These are phyloP conservation scores for Pleurozium schreberi DNA, from an alignment of 225 moss, liverwort and hornwort genomes.

Conservation along the genomic window DNA sequence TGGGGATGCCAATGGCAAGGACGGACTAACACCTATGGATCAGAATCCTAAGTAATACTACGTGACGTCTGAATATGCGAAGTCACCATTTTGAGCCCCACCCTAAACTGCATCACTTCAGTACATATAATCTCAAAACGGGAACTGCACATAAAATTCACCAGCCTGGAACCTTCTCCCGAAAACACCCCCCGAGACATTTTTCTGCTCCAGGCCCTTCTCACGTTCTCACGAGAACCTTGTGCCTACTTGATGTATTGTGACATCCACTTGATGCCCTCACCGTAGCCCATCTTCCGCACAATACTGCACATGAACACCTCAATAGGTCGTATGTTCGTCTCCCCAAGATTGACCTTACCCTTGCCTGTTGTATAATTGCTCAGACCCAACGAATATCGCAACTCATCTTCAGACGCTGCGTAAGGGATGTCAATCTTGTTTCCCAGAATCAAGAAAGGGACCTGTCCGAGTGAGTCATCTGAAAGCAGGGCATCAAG, in stretches of 20 bases:
- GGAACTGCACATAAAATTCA: constrained; percentile 4
- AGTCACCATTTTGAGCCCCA: not conserved
- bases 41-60: constrained; percentile 22
- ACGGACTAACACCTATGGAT: constrained; percentile 12
- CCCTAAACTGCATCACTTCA: not conserved
- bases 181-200: not conserved
- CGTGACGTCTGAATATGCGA: constrained; percentile 3
- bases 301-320: constrained; percentile 99
- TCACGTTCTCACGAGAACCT: not conserved
- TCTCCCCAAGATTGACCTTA: constrained; percentile 80
- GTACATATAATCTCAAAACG: not conserved
- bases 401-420: constrained; percentile 81
- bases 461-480: constrained; percentile 73
- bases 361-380: constrained; percentile 93
- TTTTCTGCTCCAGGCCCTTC: not conserved
- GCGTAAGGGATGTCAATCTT: constrained; percentile 92
- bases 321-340: constrained; percentile 88
- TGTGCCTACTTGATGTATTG: constrained; percentile 72
- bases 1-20: not conserved
- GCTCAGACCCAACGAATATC: constrained; percentile 68
- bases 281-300: constrained; percentile 95
- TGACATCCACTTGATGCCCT: constrained; percentile 98
- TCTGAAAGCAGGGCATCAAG: constrained; percentile 88
- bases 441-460: constrained; percentile 83
- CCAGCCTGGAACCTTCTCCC: not conserved